Evolutionary conservation across 2,329 filamentous ascomycete species (phyloP), one percentile per base, ranked within the genome.

Genomic region (Mollisia scopiformis): DNA sequence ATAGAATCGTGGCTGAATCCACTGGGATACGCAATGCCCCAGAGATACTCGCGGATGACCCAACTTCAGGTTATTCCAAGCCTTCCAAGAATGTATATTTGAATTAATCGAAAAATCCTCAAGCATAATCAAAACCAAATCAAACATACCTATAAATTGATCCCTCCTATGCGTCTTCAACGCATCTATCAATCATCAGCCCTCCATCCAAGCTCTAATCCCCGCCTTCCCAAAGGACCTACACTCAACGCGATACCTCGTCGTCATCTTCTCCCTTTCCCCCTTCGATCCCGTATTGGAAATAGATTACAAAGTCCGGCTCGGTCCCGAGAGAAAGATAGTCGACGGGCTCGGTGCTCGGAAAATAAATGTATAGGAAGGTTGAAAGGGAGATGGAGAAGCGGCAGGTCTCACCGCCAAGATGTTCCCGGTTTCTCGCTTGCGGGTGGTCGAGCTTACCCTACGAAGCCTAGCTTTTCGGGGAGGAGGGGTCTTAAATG

Each of bases 111-210:
- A 41, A 37, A 19, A 3, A 41, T 11, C 7, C 31, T 33, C 2
- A 21, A 51, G 49, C 16, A 31, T 14, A n/a, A 10, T 23, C 39
- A 27, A 58, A 10, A 27, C n/a, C 46, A 43, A 43, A 46, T 31
- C 6, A 28, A 19, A 68, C 75, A 61, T 79, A 89, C 90, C 83
- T 77, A 93, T 92, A 71, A 97, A 87, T 75, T 97, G 93, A 75
- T 97, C 93, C 74, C 93, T 84, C 58, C 93, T 86, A 79, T 97
- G 93, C 55, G 93, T 94, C 84, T 96, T 87, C 71, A 85, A 80
- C 50, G 84, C 82, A 79, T 90, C 87, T 89, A 66, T 16, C 31
- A 39, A 57, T 59, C 39, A 61, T 43, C 25, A 41, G 27, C 49
- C 19, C 27, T 49, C 6, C 27, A 21, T 35, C 21, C 16, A 27